Base-by-base conservation (phyloP, 2,329 filamentous ascomycete species). In the Nemania sp. region DNA sequence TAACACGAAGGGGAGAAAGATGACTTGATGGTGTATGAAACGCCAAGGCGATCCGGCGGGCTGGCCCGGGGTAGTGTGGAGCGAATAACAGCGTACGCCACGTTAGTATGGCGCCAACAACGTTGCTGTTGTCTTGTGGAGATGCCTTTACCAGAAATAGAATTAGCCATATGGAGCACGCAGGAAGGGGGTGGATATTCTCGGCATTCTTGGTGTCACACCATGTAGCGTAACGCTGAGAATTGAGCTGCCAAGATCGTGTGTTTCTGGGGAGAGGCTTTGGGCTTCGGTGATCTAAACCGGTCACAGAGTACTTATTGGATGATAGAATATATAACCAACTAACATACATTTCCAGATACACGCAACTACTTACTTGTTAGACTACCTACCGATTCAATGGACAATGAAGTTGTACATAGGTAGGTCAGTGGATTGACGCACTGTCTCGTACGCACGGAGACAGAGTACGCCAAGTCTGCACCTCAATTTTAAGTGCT, bases 41-140 rank as follows among this genome's bases (percentile, higher is more conserved):
- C 57, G 57, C 57, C 61, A 63, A 61, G 61, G 12, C 4, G 12
- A 20, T 10, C 34, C 29, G 3, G 57, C 61, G 57, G 57, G 61
- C 48, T 35, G 35, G 43, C 6, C 50, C 54, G 52, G 61, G 21
- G 34, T 47, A 52, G 54, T 49, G 58, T 57, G 61, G 60, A 63
- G 60, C 18, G 37, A 18, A 61, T 12, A n/a, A 21, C 43, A 53
- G 48, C 61, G 56, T 12, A 20, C 58, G 25, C 21, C 49, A 4
- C 17, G 40, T 37, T 57, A 20, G 21, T 37, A 7, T 29, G 25
- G 25, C 25, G 25, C 25, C 25, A 29, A 29, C 25, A 29, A 29
- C 25, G 25, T 29, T 29, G 25, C 7, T 29, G 25, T 29, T 29
- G 25, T 29, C 4, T 7, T 29, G 25, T 29, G 37, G 21, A 48